Conservation (phyloP, 306 rosid species). For the Glycyrrhiza uralensis region DNA sequence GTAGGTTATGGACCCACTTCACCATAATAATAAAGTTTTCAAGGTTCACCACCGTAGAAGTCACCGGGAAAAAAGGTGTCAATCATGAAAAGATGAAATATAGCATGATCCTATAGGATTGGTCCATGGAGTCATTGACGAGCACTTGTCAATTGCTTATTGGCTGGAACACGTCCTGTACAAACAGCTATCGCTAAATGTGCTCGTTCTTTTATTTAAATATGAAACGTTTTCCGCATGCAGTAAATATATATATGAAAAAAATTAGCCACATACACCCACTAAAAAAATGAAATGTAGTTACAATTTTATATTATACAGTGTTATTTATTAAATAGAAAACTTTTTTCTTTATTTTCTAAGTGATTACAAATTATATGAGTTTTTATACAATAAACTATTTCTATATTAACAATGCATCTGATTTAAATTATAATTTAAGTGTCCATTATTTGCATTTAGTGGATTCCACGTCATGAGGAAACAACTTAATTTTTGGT, state of each 20-base stretch:
- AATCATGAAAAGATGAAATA: background rate
- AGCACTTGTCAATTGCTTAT: background rate
- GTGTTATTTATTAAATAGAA: too few relatives aligned
- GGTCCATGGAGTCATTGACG: background rate
- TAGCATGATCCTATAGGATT: background rate
- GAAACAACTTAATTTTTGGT: too few relatives aligned
- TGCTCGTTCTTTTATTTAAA: background rate
- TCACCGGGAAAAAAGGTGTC: too few relatives aligned
- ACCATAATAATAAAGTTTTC: too few relatives aligned
- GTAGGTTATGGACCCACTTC: too few relatives aligned
- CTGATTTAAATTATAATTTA: background rate
- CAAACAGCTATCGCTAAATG: too few relatives aligned
- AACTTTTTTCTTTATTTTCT: too few relatives aligned
- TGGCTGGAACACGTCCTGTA: background rate
- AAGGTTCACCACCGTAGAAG: too few relatives aligned
- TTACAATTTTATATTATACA: too few relatives aligned
- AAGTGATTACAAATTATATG: background rate
- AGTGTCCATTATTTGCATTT: background rate
- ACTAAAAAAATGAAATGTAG: too few relatives aligned
- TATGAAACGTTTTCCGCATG: background rate
- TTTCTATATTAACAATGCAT: background rate
- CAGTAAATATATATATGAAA: background rate
- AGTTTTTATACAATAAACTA: too few relatives aligned
- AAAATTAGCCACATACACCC: background rate
- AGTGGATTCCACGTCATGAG: too few relatives aligned